Evolutionary conservation across 352 stramenopile genomes (phyloP).

Genomic region (Phytophthora hybrid): DNA sequence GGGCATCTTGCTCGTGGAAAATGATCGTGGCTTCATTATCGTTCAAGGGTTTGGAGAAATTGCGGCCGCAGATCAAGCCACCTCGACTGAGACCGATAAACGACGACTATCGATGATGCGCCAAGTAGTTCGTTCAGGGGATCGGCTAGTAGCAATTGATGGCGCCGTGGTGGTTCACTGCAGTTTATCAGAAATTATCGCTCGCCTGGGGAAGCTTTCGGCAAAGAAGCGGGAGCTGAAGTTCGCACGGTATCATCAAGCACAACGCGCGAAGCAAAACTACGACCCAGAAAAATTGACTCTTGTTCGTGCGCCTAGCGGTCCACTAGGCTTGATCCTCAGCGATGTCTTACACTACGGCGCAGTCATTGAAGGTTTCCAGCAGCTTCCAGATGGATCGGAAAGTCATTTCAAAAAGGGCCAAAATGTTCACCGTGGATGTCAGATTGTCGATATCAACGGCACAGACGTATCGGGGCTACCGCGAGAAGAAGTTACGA

Average conservation of each 20-base stretch:
- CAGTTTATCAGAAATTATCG: conserved; percentile 53
- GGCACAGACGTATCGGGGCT: conserved; percentile 49
- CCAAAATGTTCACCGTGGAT: conserved; percentile 55
- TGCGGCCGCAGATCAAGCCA: conserved; percentile 28
- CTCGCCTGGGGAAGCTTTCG: conserved; percentile 51
- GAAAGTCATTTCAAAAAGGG: conserved; percentile 41
- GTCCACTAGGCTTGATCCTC: conserved; percentile 59
- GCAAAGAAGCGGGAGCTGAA: conserved; percentile 50
- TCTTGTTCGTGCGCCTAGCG: conserved; percentile 43
- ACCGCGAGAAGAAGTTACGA: conserved; percentile 48
- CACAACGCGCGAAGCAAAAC: conserved; percentile 29
- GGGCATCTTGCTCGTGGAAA: conserved; percentile 65
- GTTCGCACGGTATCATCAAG: conserved; percentile 59
- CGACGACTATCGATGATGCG: conserved; percentile 44
- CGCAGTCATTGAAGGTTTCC: conserved; percentile 62
- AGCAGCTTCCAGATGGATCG: conserved; percentile 47
- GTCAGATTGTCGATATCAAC: conserved; percentile 67
- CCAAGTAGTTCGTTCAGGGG: conserved; percentile 46
- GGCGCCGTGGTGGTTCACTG: conserved; percentile 55
- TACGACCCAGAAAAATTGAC: conserved; percentile 71
- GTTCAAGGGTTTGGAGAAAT: conserved; percentile 52
- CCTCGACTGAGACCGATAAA: conserved; percentile 45
- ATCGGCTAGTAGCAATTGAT: conserved; percentile 65
- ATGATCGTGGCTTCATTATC: conserved; percentile 52
- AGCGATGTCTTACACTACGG: conserved; percentile 50